Evolutionary conservation across 169 alveolate genomes (phyloP), one percentile per base, ranked within the genome.

Genomic region (Plasmodium berghei): DNA sequence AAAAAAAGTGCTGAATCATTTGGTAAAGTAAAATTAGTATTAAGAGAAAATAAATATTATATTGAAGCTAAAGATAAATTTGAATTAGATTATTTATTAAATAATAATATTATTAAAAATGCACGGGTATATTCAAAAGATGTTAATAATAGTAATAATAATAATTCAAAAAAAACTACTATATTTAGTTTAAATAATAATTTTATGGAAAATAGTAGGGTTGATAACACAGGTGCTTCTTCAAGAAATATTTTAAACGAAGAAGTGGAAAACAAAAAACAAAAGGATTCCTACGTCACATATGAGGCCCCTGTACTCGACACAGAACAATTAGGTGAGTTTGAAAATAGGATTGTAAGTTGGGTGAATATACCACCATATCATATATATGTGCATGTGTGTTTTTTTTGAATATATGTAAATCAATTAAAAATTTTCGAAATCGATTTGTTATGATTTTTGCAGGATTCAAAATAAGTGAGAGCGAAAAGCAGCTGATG

Each of bases 1-100:
- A 88, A 92, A 14, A 88, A 89, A 58, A 95, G 97, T 75, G 97
- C 98, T 1, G 89, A 94, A 89, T 86, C 96, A 2, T 95, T 96
- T 89, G 99, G 99, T 9, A 96, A 97, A 90, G 98, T 98, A 0
- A 98, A 98, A 89, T 92, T 98, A 46, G 98, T 98, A 28, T 93
- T 98, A 55, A 88, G 96, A 55, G 99, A 97, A 46, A 96, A 96
- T 72, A 87, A 96, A 72, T 98, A 98, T 93, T 98, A 94, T 94
- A 97, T 98, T 16, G 99, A 97, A 89, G 95, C 98, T 66, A 91
- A 96, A 58, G 94, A 95, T 72, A 92, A 94, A 72, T 92, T 93
- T 49, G 98, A 96, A 56, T 63, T 95, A 22, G 96, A 97, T 20
- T 93, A 93, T 54, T 90, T 98, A 56, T 93, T 97, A 9, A 92